Evolutionary conservation across 2,329 filamentous ascomycete species (phyloP), one percentile per base, ranked within the genome.

Genomic region (Domatiomyces catenatus): DNA sequence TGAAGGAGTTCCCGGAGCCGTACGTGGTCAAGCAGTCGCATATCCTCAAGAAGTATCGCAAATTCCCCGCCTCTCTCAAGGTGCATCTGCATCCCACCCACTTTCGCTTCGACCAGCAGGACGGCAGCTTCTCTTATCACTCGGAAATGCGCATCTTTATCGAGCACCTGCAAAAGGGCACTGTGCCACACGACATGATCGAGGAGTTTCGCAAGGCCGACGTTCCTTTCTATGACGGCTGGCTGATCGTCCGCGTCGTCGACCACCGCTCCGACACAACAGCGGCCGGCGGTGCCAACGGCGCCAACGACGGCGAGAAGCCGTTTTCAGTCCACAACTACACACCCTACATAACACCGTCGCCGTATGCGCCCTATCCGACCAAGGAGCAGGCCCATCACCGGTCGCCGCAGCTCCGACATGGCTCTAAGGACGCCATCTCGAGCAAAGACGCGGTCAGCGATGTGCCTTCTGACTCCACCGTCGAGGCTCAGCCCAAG

Each of bases 41-140:
- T 60, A 87, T 96, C 46, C 73, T 96, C n/a, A 81, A 78, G 60
- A 94, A 89, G 67, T 88, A 83, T 67, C 74, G 72, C 42, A 79
- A 76, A 61, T 75, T 75, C 48, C 79, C 82, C 7, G 89, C 92
- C 0, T 96, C 90, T 3, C 72, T 98, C 20, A 80, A 90, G 48
- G 73, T 98, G 20, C 89, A 95, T 64, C 72, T 98, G 28, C 82
- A 95, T 63, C 75, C 81, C 8, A 87, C 78, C 3, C 83, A 94
- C 67, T 96, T 94, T 64, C 80, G 84, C 52, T 94, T 98, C 68
- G 90, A 96, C 59, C 81, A 88, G 60, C 90, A 95, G 67, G 88
- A 94, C 66, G 86, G 89, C 62, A 90, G 85, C 63, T 95, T 94
- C 60, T 76, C 79, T 4, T 96, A 96, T 67, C 86, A 86, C 61